phyloP scores from a whole-genome alignment of 768 basidiomycete species.

The Boletus reticuloceps region DNA sequence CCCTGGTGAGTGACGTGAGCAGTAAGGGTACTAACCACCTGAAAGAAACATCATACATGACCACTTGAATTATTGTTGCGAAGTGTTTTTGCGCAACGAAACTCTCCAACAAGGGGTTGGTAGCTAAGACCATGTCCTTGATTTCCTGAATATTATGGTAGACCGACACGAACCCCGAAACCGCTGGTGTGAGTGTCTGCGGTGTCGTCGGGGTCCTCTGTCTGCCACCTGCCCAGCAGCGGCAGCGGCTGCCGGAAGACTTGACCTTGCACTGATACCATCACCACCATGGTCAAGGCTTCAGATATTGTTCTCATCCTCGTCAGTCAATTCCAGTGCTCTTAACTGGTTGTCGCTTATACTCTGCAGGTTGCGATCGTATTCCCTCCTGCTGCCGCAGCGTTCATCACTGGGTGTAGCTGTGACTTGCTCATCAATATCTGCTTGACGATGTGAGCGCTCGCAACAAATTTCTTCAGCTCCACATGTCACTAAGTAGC shows the following conservation, averaged over 20 bases:
- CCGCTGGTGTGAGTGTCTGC: neutral
- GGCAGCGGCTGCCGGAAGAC: conserved; percentile 8
- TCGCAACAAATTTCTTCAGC: neutral
- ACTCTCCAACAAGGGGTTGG: too few species aligned
- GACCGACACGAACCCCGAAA: too few species aligned
- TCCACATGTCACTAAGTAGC: conserved; percentile 3
- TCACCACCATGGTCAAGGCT: conserved; percentile 45
- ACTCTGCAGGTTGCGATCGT: conserved; percentile 65
- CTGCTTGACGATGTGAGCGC: conserved; percentile 65
- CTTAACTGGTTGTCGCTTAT: neutral
- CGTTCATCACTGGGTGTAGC: conserved; percentile 75
- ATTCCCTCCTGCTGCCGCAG: conserved; percentile 80
- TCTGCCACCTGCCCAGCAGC: neutral
- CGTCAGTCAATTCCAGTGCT: conserved; percentile 38
- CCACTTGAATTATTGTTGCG: too few species aligned
- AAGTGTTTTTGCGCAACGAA: too few species aligned
- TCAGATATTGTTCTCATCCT: conserved; percentile 81
- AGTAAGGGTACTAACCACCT: too few species aligned
- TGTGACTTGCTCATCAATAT: conserved; percentile 89
- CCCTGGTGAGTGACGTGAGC: conserved; percentile 52
- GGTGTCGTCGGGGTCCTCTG: conserved; percentile 14
- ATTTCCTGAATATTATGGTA: too few species aligned
- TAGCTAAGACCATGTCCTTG: too few species aligned
- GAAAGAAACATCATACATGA: too few species aligned
- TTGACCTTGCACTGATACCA: neutral